Evolutionary conservation across 495 filamentous ascomycete genomes (phyloP), one percentile per base, ranked within the genome.

Genomic region (Penicillium subrubescens): DNA sequence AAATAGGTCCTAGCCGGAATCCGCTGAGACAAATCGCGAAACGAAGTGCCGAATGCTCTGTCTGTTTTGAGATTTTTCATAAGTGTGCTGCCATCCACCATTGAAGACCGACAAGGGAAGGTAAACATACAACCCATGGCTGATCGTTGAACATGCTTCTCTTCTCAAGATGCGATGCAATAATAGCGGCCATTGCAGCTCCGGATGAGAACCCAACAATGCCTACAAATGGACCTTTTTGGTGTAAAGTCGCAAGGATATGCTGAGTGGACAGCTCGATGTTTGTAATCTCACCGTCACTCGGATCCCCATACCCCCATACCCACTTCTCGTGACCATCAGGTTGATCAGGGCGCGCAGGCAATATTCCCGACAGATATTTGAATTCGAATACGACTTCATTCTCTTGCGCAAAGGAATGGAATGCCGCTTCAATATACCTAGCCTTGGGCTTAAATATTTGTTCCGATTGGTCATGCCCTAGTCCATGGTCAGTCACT

Each of bases 141-240:
- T 17, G 19, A 11, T 21, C 41, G 23, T n/a, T 50, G 23, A 50
- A 11, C 10, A 11, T 27, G 10, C 23, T 27, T 6, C 5, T 50
- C 46, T 54, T 54, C 19, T 61, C 59, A 7, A 61, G 46, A 19
- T 52, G 29, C 19, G 59, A 54, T n/a, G 59, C 23, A 41, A 61
- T 51, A 8, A 61, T 61, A 5, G 46, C 59, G 14, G 59, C 31
- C 48, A 61, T 53, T 14, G 59, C 59, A 44, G 59, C 59, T 25
- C 59, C 59, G 17, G 59, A 61, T 19, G 59, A 61, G 51, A 61
- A 61, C 21, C 59, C 59, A 39, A 54, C 35, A 35, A 61, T 61
- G 21, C 59, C 59, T 17, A 19, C 37, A 61, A 61, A 61, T 23
- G 59, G 59, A 43, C 59, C 59, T 6, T 61, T 37, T 12, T 61